These are phyloP conservation scores for Globisporangium paroecandrum DNA, from an alignment of 352 stramenopile genomes.

Conservation along the genomic window DNA sequence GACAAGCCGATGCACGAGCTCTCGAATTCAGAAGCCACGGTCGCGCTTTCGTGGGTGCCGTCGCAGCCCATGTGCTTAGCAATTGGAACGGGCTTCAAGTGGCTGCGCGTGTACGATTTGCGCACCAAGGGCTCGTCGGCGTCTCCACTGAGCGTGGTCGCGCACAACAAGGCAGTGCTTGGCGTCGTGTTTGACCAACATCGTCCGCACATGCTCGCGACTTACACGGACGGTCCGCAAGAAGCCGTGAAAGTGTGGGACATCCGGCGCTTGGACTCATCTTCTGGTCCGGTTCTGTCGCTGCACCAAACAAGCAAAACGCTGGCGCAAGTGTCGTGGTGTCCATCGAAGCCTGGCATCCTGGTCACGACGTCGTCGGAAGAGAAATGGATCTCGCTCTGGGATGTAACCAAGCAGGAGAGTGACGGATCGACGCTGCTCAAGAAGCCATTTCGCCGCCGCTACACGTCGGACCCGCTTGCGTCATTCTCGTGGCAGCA, in stretches of 20 bases:
- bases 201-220: constrained; percentile 76
- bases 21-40: constrained; percentile 79
- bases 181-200: constrained; percentile 81
- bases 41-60: constrained; percentile 83
- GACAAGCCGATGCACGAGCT: constrained; percentile 76
- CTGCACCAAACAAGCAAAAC: constrained; percentile 72
- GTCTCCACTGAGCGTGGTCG: constrained; percentile 75
- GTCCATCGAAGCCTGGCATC: constrained; percentile 75
- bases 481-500: constrained; percentile 83
- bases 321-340: constrained; percentile 79
- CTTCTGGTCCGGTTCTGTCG: constrained; percentile 57
- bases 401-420: constrained; percentile 72
- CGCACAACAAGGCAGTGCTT: constrained; percentile 82
- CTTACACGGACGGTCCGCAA: constrained; percentile 78
- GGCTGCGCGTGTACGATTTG: constrained; percentile 83
- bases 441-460: constrained; percentile 72
- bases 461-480: constrained; percentile 75
- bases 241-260: constrained; percentile 87
- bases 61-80: constrained; percentile 74
- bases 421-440: constrained; percentile 35
- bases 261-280: constrained; percentile 75
- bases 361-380: constrained; percentile 73
- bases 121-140: constrained; percentile 35
- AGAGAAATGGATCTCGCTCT: constrained; percentile 82
- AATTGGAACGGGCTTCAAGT: constrained; percentile 86